These are phyloP conservation scores for Reutealis trisperma DNA, from an alignment of 345 rosid genomes.

Conservation along the genomic window DNA sequence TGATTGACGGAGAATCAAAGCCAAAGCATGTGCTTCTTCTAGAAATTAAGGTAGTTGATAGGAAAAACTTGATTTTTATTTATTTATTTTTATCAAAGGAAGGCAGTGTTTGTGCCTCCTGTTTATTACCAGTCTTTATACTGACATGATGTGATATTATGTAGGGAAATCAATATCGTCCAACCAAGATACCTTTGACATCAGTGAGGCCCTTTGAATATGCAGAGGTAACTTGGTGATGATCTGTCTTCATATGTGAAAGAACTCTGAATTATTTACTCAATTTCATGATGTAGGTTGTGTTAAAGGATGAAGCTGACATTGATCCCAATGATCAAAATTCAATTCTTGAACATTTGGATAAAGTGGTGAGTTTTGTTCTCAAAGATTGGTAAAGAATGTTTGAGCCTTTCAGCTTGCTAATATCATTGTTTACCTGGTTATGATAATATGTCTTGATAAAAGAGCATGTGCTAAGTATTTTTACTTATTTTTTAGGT, in stretches of 20 bases:
- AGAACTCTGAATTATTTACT: conserved; percentile 30
- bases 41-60: conserved; percentile 77
- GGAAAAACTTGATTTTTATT: conserved; percentile 17
- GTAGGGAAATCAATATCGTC: conserved; percentile 97
- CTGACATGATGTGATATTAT: conserved; percentile 14
- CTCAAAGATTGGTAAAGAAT: conserved; percentile 22
- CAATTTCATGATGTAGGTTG: conserved; percentile 55
- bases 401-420: conserved; percentile 17
- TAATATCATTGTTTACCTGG: neutral
- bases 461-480: conserved; percentile 1
- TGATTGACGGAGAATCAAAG: conserved; percentile 98
- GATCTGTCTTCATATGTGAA: conserved; percentile 15
- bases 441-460: neutral
- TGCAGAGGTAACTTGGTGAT: conserved; percentile 55
- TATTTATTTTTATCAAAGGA: conserved; percentile 6
- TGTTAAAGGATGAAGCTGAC: conserved; percentile 77
- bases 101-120: conserved; percentile 11
- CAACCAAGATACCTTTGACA: conserved; percentile 90
- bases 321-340: conserved; percentile 93
- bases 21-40: conserved; percentile 96
- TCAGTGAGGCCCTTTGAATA: conserved; percentile 96
- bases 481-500: conserved; percentile 52
- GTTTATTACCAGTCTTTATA: conserved; percentile 14
- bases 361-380: conserved; percentile 68
- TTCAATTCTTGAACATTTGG: conserved; percentile 90